Base-by-base conservation (phyloP, 2,329 filamentous ascomycete species). In the Tolypocladium inflatum region DNA sequence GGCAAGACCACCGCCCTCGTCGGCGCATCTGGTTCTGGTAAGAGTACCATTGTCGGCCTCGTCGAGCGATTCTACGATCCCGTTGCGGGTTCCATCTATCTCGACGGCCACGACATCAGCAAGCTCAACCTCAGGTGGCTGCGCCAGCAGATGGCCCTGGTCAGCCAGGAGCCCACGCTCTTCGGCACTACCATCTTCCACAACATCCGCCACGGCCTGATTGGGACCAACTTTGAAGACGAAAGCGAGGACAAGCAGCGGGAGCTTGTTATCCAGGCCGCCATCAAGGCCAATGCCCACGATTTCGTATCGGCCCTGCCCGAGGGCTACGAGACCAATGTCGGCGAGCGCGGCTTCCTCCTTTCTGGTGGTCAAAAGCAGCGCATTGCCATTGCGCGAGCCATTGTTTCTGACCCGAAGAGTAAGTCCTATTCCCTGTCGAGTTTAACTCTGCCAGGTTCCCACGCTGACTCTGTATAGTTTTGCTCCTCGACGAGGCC, bases 321-420 rank as follows among this genome's bases (percentile, higher is more conserved):
- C 0, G 89, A 97, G 64, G 89, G 89, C 2, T 97, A 97, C 66
- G 84, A 96, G 63, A 97, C 94, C 0, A 87, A 95, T 63, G 93
- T 97, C n/a, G 94, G 94, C 58, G 91, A 97, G 72, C 87, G 92
- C 62, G 94, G 94, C 11, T 96, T 96, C 70, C 76, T 97, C 56
- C 80, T 99, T 10, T 96, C 90, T 57, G 94, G 94, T 70, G 94
- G 94, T 41, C 94, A 99, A 74, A 96, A 97, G 73, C 94, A 97
- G 74, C 90, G 94, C 65, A 95, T 97, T 68, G 92, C 93, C 15
- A 97, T 97, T 72, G 91, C 93, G 9, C 82, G 91, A 67, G 92
- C 92, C 43, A 84, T 97, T 58, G 90, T 97, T 37, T 93, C 89
- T 21, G 89, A 97, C 65, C 93, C 93, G 0, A 95, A 92, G 76